Evolutionary conservation across 164 flowering plant genomes (phyloP), one percentile per base, ranked within the genome.

Genomic region (Santalum album): DNA sequence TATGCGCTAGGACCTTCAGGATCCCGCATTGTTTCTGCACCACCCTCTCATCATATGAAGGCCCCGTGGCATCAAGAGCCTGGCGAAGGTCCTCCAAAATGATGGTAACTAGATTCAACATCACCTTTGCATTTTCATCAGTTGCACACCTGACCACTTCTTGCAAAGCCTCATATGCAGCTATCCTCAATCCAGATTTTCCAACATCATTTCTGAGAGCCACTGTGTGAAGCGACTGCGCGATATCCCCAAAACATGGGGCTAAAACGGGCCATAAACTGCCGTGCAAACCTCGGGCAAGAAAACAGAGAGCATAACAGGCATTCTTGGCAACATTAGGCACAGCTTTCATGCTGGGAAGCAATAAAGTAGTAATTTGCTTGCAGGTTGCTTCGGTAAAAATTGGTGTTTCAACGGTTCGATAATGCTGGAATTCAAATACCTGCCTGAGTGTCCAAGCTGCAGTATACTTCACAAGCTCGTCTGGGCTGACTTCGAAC

Each of bases 261-360:
- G 9, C 9, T 29, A 29, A 9, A 9, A 29, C 6, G 9, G 80
- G 71, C 11, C 71, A 52, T 17, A 77, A 55, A 20, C 63, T 67
- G 19, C 22, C 64, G 55, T 77, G 78, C 65, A 77, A 81, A 35
- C 86, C 86, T 71, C 77, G 82, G 38, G 82, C 85, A 46, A 77
- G 75, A 53, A 80, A 80, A 70, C 78, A 78, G 27, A 80, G 75
- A 47, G 86, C 86, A 27, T 81, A 82, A 62, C 86, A 75, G 12
- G 80, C 81, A 58, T 78, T 80, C 63, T 78, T 80, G 34, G 83
- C 82, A 68, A 75, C 82, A 66, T 75, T 75, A 26, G 82, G 82
- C 22, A 69, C 79, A 64, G 78, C 86, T 53, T 78, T 78, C 83
- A 80, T 78, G 70, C 79, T 72, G 61, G 73, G 79, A 55, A 80